These are phyloP conservation scores for Phytophthora brassicae DNA, from an alignment of 352 stramenopile species.

Conservation along the genomic window DNA sequence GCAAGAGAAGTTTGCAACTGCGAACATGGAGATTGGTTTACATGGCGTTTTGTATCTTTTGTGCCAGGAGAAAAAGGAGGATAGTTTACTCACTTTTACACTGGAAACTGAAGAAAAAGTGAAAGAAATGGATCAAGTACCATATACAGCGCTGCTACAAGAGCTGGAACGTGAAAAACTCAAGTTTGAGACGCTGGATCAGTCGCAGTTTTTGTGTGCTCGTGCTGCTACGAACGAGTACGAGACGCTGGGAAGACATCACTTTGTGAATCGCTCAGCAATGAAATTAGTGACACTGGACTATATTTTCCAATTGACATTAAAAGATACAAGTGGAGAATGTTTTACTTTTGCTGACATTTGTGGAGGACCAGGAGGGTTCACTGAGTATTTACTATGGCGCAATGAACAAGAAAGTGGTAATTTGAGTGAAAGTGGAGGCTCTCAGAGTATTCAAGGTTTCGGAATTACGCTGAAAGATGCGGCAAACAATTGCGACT, in stretches of 20 bases:
- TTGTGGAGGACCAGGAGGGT: slow-evolving; percentile 77
- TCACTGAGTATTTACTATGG: slow-evolving; percentile 83
- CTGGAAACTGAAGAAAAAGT: background rate
- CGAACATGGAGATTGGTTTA: slow-evolving; percentile 15
- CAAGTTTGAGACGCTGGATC: slow-evolving; percentile 43
- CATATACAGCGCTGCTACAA: slow-evolving; percentile 27
- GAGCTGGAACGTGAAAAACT: slow-evolving; percentile 42
- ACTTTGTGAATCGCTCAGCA: slow-evolving; percentile 78
- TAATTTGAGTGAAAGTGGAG: background rate
- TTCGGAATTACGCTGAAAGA: slow-evolving; percentile 69
- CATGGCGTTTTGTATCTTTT: slow-evolving; percentile 42
- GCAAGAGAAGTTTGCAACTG: background rate
- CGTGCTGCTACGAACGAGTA: slow-evolving; percentile 55
- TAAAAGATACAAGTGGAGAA: slow-evolving; percentile 1
- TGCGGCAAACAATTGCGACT: slow-evolving; percentile 51
- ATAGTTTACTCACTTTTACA: slow-evolving; percentile 5
- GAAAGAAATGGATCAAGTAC: background rate
- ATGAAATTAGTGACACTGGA: slow-evolving; percentile 85
- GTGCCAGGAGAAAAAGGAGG: slow-evolving; percentile 2
- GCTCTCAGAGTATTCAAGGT: slow-evolving; percentile 24
- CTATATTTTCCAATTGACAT: slow-evolving; percentile 59
- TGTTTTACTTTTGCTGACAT: slow-evolving; percentile 72
- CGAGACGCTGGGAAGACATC: slow-evolving; percentile 55
- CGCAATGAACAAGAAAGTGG: background rate
- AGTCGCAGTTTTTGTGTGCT: slow-evolving; percentile 37